Evolutionary conservation across 2,329 filamentous ascomycete genomes (phyloP), one percentile per base, ranked within the genome.

Genomic region (Trichoderma pleuroti): DNA sequence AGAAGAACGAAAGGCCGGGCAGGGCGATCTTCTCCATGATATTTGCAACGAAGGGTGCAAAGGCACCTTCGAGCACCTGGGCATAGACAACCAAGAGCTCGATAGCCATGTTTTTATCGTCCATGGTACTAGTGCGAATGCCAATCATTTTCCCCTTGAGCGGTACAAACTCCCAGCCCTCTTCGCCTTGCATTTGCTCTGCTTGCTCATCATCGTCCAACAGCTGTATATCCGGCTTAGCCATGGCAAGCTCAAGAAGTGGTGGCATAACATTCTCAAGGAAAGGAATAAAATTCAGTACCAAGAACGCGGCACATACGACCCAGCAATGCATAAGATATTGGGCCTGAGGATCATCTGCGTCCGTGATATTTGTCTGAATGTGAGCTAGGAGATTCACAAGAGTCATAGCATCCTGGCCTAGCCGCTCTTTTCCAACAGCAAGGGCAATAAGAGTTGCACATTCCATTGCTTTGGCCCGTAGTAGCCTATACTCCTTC

Each of bases 21-120:
- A 99, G 85, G 2, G 94, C 95, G 78, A 99, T 97, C 82, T 96
- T 96, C 81, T 97, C 93, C 92, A 98, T 96, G 71, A 97, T 97
- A 72, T 97, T 91, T 57, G 91, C 86, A 66, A 97, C 95, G 75
- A 97, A 98, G 1, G 93, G 93, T 68, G 96, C 94, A 79, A 99
- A 99, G 34, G 92, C 89, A 26, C 87, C 93, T 79, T 98, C 93
- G n/a, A 99, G 87, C 30, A 97, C 94, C 80, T 98, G 94, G 2
- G 96, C 95, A 78, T 99, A 99, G 73, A 99, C 95, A 60, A 97
- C 94, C 72, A 99, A 92, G 67, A 99, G 89, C 82, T 99, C 96
- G 74, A 99, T 98, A n/a, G 96, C 96, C 88, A 97, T 98, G 81
- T 98, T 94, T 85, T 99, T 99, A 83, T 99, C 96, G 77, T 99